phyloP scores from a whole-genome alignment of 176 grass and related monocot species.

The Phyllostachys edulis region DNA sequence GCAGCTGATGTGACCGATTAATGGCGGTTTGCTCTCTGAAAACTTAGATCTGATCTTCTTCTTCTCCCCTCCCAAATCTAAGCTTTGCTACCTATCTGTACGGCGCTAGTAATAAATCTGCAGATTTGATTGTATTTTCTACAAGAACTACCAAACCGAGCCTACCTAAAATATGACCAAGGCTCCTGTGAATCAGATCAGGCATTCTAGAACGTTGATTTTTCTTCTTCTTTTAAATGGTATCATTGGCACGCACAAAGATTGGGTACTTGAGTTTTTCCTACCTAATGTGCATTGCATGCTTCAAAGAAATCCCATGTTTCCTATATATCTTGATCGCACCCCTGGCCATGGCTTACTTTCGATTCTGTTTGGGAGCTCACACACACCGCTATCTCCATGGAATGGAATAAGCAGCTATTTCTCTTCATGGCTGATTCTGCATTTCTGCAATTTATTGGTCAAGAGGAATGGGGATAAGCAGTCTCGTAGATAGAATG shows the following conservation, averaged over 20 bases:
- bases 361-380: too few relatives aligned
- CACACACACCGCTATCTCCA: too few relatives aligned
- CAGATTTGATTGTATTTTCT: neutral
- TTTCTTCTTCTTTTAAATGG: neutral
- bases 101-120: neutral
- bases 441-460: too few relatives aligned
- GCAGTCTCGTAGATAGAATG: too few relatives aligned
- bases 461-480: too few relatives aligned
- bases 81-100: neutral
- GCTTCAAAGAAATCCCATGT: neutral
- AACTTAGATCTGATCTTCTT: neutral
- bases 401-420: too few relatives aligned
- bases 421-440: too few relatives aligned
- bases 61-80: neutral
- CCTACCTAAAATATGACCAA: neutral
- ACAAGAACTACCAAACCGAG: neutral
- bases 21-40: neutral
- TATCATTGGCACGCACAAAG: too few relatives aligned
- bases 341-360: too few relatives aligned
- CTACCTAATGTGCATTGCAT: neutral
- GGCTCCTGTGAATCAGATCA: neutral
- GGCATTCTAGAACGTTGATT: neutral
- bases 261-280: neutral
- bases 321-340: too few relatives aligned
- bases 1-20: neutral